These are phyloP conservation scores for Fusarium brevicatenulatum DNA, from an alignment of 2,329 filamentous ascomycete species.

Conservation along the genomic window DNA sequence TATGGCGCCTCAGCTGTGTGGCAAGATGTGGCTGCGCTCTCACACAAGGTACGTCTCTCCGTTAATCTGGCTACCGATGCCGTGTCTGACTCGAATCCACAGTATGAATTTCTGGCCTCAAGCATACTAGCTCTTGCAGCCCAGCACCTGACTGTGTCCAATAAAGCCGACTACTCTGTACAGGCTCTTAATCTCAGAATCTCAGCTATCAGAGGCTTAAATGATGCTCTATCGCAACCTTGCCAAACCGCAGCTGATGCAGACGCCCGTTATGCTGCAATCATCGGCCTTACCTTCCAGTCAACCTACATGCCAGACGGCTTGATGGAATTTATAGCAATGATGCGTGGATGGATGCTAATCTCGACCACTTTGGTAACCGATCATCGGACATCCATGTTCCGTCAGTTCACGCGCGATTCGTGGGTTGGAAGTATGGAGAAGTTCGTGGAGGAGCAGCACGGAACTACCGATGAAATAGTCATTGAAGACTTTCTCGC, in stretches of 20 bases:
- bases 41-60: neutral
- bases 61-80: neutral
- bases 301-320: neutral
- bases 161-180: neutral
- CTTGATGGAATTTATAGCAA: neutral
- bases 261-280: neutral
- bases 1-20: neutral
- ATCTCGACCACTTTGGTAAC: neutral
- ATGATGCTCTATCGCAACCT: neutral
- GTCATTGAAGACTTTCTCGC: neutral
- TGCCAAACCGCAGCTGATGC: neutral
- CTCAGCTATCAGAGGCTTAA: neutral
- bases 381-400: neutral
- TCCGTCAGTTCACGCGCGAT: neutral
- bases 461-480: neutral
- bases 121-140: neutral
- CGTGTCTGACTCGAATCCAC: neutral
- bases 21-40: neutral
- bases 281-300: neutral
- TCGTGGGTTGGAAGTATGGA: neutral
- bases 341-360: neutral
- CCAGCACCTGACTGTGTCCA: neutral
- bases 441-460: neutral
- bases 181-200: neutral
- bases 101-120: neutral